Evolutionary conservation across 2,329 filamentous ascomycete species (phyloP).

Genomic region (Xylaria sp.): DNA sequence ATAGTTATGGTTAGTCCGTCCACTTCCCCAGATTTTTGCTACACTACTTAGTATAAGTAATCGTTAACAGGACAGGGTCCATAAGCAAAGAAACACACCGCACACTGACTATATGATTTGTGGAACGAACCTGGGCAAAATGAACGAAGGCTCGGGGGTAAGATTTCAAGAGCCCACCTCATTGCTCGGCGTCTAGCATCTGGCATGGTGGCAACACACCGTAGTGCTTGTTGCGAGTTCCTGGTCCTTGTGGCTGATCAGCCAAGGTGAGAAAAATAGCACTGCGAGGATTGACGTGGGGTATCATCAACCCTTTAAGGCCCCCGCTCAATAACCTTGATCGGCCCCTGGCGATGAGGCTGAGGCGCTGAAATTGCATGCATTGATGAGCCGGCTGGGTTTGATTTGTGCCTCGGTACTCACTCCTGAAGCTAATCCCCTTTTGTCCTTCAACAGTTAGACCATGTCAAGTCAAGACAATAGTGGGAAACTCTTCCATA

Average conservation of each 20-base stretch:
- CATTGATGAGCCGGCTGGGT: conserved; percentile 22
- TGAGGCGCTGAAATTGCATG: conserved; percentile 32
- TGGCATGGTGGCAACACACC: not conserved
- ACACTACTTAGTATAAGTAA: too few species aligned
- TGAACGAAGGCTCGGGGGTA: conserved; percentile 22
- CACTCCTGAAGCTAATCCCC: conserved; percentile 26
- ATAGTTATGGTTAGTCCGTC: conserved; percentile 22
- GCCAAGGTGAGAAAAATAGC: not conserved
- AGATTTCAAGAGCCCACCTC: conserved; percentile 16
- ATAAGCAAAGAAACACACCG: not conserved
- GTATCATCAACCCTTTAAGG: conserved; percentile 17
- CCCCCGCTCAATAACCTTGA: conserved; percentile 28
- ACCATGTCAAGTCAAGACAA: conserved; percentile 1
- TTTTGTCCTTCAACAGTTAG: not conserved
- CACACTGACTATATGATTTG: conserved; percentile 4
- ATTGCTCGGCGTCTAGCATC: conserved; percentile 9
- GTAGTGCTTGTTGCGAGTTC: not conserved
- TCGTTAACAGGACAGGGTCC: not conserved
- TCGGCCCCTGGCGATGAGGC: conserved; percentile 35
- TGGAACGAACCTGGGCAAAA: conserved; percentile 18
- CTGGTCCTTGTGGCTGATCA: conserved; percentile 21
- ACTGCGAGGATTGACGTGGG: conserved; percentile 30
- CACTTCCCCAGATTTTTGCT: conserved; percentile 36
- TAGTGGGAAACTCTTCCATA: not conserved
- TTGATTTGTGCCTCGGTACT: conserved; percentile 26